phyloP scores from a whole-genome alignment of 2,329 filamentous ascomycete species.

The Colletotrichum sp. region DNA sequence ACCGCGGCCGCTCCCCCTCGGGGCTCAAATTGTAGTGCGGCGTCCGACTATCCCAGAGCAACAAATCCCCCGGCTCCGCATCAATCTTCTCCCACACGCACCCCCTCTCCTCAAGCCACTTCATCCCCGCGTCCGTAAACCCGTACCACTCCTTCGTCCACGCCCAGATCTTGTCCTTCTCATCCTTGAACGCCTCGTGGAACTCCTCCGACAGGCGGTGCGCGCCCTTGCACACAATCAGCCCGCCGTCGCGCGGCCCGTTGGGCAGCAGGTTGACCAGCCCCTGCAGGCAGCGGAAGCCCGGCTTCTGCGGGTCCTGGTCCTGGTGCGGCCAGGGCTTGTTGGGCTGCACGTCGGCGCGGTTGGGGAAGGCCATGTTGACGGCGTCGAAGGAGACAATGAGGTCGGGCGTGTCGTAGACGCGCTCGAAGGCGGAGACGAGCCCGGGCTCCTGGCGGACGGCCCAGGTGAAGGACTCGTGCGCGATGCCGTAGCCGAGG shows the following conservation, averaged over 20 bases:
- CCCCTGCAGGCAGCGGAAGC: constrained; percentile 1
- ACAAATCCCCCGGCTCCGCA: constrained; percentile 38
- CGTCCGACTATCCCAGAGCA: constrained; percentile 35
- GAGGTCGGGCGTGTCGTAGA: constrained; percentile 1
- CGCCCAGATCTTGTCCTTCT: constrained; percentile 27
- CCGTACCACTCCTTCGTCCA: constrained; percentile 24
- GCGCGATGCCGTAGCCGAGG: constrained; percentile 5
- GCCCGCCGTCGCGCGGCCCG: background rate
- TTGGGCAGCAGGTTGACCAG: background rate
- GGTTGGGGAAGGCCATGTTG: constrained; percentile 8
- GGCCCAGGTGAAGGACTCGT: constrained; percentile 4
- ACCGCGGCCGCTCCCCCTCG: constrained; percentile 22
- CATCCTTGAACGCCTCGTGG: constrained; percentile 4
- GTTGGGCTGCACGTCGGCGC: background rate
- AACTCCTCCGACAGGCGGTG: constrained; percentile 21
- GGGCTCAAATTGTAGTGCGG: constrained; percentile 19
- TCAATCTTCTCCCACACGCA: constrained; percentile 28
- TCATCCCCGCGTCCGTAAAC: constrained; percentile 18
- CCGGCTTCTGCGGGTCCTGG: background rate
- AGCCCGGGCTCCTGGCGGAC: background rate
- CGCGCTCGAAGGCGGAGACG: background rate
- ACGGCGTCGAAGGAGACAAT: constrained; percentile 10
- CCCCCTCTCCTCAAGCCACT: constrained; percentile 22
- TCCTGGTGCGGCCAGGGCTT: constrained; percentile 8
- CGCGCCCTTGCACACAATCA: constrained; percentile 6